A percentile compares a stretch with the other conserved stretches of the same genome.
Conservation (phyloP, 768 basidiomycete species). For the Russula compacta region DNA sequence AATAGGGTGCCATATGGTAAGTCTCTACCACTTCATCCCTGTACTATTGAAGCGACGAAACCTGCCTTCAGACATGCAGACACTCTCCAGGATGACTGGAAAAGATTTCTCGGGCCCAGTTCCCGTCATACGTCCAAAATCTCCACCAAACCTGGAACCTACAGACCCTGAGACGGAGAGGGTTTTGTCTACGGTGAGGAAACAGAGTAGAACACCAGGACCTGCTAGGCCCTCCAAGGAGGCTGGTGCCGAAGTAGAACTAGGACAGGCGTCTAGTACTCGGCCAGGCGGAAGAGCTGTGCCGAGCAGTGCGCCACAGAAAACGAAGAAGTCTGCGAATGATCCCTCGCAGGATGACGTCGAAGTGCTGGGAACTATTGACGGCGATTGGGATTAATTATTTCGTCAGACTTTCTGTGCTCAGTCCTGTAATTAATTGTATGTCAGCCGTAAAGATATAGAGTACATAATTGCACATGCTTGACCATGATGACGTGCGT, state of each 20-base stretch:
- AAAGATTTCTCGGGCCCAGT: constrained; percentile 79
- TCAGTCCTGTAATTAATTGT: not conserved
- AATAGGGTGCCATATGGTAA: constrained; percentile 69
- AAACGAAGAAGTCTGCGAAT: constrained; percentile 10
- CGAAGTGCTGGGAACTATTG: constrained; percentile 27
- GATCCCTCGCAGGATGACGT: constrained; percentile 21
- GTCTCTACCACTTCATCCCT: constrained; percentile 22
- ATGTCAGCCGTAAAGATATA: not conserved
- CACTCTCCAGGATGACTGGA: constrained; percentile 70
- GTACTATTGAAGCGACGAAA: not conserved
- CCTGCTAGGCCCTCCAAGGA: constrained; percentile 3
- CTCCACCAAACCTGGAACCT: constrained; percentile 29
- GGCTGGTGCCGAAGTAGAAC: not conserved
- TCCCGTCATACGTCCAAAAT: constrained; percentile 50
- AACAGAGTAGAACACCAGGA: constrained; percentile 16
- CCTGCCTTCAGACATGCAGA: constrained; percentile 50
- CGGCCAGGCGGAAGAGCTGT: constrained; percentile 7
- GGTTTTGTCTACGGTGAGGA: not conserved
- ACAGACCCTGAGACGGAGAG: constrained; percentile 2
- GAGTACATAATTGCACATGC: not conserved
- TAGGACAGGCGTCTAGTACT: not conserved
- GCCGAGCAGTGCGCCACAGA: not conserved
- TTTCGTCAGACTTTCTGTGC: not conserved
- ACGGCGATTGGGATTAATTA: constrained; percentile 21
- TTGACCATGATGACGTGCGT: not conserved